Conservation (phyloP, 1,284 basidiomycete genomes). For the Boletus mariae region DNA sequence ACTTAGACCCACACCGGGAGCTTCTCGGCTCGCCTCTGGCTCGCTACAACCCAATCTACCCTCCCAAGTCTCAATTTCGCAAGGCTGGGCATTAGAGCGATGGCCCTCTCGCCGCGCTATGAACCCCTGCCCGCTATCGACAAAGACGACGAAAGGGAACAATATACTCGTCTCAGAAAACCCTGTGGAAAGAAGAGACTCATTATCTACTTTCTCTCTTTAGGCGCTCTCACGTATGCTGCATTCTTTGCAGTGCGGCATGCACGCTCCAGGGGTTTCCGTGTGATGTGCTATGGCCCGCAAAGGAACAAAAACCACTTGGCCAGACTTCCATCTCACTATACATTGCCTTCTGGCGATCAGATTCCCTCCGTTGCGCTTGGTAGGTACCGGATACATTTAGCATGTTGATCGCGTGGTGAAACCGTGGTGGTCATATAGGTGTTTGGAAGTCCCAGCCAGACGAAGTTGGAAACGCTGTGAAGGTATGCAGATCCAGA, state of each 20-base stretch:
- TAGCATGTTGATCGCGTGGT: neutral
- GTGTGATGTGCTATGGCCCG: constrained; percentile 21
- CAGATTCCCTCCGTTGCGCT: constrained; percentile 60
- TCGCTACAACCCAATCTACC: too few species aligned
- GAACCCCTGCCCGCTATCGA: constrained; percentile 23
- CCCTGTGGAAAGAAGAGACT: constrained; percentile 16
- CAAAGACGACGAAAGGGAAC: constrained; percentile 5
- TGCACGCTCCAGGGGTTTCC: constrained; percentile 21
- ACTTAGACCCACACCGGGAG: too few species aligned
- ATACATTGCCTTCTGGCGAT: constrained; percentile 56
- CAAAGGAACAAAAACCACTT: constrained; percentile 24
- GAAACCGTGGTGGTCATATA: constrained; percentile 22
- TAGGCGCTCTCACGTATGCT: constrained; percentile 16
- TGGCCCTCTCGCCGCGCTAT: constrained; percentile 25
- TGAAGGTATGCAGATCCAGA: constrained; percentile 39
- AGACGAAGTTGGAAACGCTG: constrained; percentile 56
- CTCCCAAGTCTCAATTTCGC: too few species aligned
- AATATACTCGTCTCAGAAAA: neutral
- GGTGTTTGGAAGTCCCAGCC: constrained; percentile 60
- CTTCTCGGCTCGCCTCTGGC: too few species aligned
- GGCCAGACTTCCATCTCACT: constrained; percentile 43
- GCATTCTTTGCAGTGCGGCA: constrained; percentile 12
- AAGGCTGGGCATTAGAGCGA: constrained; percentile 1
- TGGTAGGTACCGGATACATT: constrained; percentile 33
- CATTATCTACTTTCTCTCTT: constrained; percentile 12